phyloP scores from a whole-genome alignment of 495 filamentous ascomycete genomes.

The Daldinia childiae region DNA sequence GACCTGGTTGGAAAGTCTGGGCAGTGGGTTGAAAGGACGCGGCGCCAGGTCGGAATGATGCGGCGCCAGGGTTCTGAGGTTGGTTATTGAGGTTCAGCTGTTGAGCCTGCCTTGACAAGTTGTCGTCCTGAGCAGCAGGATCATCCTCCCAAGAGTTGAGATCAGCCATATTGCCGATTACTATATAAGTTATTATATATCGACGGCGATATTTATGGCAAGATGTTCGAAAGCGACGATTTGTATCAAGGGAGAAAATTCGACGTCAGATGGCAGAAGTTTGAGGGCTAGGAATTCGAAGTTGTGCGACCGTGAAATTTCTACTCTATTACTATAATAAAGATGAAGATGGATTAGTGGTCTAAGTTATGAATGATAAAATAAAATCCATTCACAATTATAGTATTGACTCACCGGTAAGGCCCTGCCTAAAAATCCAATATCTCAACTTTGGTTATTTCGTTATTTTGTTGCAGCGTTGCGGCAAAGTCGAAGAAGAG shows the following conservation, averaged over 20 bases:
- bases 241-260: constrained; percentile 7
- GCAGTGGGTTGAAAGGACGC: constrained; percentile 83
- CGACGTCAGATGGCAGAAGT: neutral
- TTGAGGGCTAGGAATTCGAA: constrained; percentile 6
- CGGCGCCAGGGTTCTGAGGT: constrained; percentile 47
- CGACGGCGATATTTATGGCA: neutral
- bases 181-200: neutral
- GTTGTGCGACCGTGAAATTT: constrained; percentile 31
- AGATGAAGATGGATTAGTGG: neutral
- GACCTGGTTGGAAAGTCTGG: constrained; percentile 79
- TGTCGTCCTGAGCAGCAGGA: constrained; percentile 84
- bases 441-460: neutral
- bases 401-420: neutral
- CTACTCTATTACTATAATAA: constrained; percentile 11
- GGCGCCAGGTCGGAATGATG: constrained; percentile 77
- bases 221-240: neutral
- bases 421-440: constrained; percentile 6
- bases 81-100: constrained; percentile 77
- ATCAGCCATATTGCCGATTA: constrained; percentile 73
- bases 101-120: constrained; percentile 81
- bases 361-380: too few species aligned
- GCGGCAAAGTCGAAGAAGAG: neutral
- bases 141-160: constrained; percentile 98
- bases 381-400: too few species aligned
- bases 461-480: neutral